Evolutionary conservation across 202 grass and related monocot species (phyloP).

Genomic region (Carex arenaria): DNA sequence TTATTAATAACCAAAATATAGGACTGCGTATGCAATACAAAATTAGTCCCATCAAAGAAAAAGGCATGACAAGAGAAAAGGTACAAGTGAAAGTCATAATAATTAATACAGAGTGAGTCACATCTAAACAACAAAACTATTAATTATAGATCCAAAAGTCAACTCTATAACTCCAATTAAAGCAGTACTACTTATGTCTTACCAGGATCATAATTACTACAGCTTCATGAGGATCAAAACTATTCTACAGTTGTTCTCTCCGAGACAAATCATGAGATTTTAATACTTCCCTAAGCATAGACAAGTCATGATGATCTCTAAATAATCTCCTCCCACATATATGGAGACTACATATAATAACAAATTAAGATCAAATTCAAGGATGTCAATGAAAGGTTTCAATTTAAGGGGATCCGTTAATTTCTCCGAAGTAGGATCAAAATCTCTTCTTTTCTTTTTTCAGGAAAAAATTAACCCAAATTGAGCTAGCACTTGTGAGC

Average conservation of each 20-base stretch:
- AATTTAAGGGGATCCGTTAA: not conserved
- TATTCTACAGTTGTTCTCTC: not conserved
- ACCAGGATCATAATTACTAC: not conserved
- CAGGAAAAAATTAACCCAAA: not conserved
- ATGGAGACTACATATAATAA: not conserved
- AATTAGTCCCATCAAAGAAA: not conserved
- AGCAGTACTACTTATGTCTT: not conserved
- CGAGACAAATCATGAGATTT: not conserved
- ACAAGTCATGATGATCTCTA: not conserved
- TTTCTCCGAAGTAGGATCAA: not conserved
- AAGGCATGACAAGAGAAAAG: not conserved
- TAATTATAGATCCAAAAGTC: not conserved
- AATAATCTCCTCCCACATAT: not conserved
- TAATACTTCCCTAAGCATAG: not conserved
- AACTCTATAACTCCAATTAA: not conserved
- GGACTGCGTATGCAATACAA: not conserved
- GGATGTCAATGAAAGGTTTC: not conserved
- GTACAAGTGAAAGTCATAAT: not conserved
- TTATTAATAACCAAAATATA: not conserved
- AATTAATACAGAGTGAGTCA: not conserved
- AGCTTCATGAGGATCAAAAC: not conserved
- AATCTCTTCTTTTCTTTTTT: not conserved
- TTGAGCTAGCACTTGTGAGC: slow-evolving; percentile 19
- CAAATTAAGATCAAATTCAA: not conserved
- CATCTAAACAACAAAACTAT: not conserved